Evolutionary conservation across 106 monocot genomes (phyloP), one percentile per base, ranked within the genome.

Genomic region (Dendrobium nobile): DNA sequence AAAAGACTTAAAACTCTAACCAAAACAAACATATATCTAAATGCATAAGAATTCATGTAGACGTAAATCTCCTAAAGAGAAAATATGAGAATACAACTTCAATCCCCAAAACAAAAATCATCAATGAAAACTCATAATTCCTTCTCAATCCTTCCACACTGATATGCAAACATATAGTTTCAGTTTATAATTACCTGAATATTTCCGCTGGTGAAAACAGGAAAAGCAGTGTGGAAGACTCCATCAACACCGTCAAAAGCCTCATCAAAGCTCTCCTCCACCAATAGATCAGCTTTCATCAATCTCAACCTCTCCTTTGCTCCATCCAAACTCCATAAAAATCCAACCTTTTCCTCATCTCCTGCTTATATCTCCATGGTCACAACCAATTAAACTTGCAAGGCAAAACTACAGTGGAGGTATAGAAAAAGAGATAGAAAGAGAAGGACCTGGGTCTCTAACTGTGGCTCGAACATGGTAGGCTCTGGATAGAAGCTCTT

Each of bases 161-260:
- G 51, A 11, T 51, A 31, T 31, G 44, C 8, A 51, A 11, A 51
- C 13, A 51, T 11, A 51, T 13, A 51, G 11, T 51, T 13, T 6
- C 70, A 70, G 10, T 4, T 37, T 70, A 70, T 33, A 37, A 17
- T 9, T 78, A 85, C 91, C 88, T 90, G 82, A 76, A 86, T 67
- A 58, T 88, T 87, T 15, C 61, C 67, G 58, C 70, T 73, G 27
- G 79, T 31, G n/a, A 91, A n/a, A 56, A 97, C 90, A 10, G 96
- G 96, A 15, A 86, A 89, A 5, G 96, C 96, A 1, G 92, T 84
- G 85, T 97, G 96, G 86, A 94, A 94, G 73, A 97, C 96, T n/a
- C 96, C 96, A 75, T 94, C 92, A 3, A 84, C 94, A 9, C 94
- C 94, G 26, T 88, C 86, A 0, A 97, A 85, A 4, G 96, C 92